Percentiles rank a stretch among this genome's conserved stretches.
Conservation (phyloP, 2,329 filamentous ascomycete species). For the Verticillium isaacii region DNA sequence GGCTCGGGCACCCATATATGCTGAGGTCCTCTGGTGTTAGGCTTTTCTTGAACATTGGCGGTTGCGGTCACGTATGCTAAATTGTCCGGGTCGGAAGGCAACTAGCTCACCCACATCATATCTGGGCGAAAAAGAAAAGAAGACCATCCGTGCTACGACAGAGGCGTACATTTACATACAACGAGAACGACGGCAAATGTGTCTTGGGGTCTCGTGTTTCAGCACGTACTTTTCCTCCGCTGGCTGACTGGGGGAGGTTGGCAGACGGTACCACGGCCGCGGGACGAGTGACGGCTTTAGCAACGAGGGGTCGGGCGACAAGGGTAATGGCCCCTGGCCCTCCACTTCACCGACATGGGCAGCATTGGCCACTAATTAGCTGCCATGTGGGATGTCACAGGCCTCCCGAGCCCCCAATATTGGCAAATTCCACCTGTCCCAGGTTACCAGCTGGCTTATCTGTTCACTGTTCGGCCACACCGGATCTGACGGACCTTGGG, state of each 20-base stretch:
- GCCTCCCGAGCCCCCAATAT: not conserved
- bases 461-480: not conserved
- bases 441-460: not conserved
- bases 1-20: not conserved
- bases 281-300: not conserved
- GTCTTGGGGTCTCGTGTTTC: not conserved
- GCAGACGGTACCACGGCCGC: slow-evolving; percentile 3
- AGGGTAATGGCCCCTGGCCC: not conserved
- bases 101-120: no score
- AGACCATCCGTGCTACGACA: not conserved
- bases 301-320: not conserved
- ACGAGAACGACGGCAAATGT: not conserved
- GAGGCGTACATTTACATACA: not conserved
- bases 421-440: not conserved
- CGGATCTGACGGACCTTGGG: not conserved
- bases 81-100: no score
- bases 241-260: not conserved
- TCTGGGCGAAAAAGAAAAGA: no score
- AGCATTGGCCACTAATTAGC: not conserved
- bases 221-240: not conserved
- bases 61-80: not conserved
- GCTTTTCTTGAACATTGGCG: not conserved
- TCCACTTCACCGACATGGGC: not conserved
- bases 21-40: not conserved
- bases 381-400: not conserved